These are phyloP conservation scores for Cryptococcus sp. DNA, from an alignment of 1,284 basidiomycete species.

Conservation along the genomic window DNA sequence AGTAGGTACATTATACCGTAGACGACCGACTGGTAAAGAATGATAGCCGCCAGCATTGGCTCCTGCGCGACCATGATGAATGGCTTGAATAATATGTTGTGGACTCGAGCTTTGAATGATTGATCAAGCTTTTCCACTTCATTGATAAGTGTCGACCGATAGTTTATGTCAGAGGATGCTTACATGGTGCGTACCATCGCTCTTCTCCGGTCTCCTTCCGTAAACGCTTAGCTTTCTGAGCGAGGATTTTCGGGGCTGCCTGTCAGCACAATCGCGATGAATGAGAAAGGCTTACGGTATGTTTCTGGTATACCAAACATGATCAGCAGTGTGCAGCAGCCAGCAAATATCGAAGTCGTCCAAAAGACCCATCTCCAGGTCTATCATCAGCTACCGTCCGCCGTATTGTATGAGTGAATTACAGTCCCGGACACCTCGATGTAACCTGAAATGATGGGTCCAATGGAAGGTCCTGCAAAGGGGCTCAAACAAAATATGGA, in stretches of 20 bases:
- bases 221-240: slow-evolving; percentile 51
- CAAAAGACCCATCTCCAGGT: slow-evolving; percentile 58
- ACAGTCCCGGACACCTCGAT: slow-evolving; percentile 51
- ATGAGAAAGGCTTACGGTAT: too few relatives aligned
- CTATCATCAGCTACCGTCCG: slow-evolving; percentile 1
- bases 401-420: slow-evolving; percentile 28
- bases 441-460: slow-evolving; percentile 63
- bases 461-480: slow-evolving; percentile 59
- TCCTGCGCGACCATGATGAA: slow-evolving; percentile 53
- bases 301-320: slow-evolving; percentile 73
- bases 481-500: slow-evolving; percentile 65
- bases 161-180: slow-evolving; percentile 18
- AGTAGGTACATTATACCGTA: neutral
- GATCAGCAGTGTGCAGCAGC: slow-evolving; percentile 46
- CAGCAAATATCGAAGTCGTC: slow-evolving; percentile 63
- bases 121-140: slow-evolving; percentile 28
- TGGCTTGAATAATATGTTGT: slow-evolving; percentile 55
- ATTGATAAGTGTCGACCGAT: slow-evolving; percentile 2
- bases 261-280: too few relatives aligned
- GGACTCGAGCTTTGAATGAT: slow-evolving; percentile 36
- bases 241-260: slow-evolving; percentile 55
- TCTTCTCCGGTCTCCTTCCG: slow-evolving; percentile 62
- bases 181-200: slow-evolving; percentile 55
- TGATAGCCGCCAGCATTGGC: neutral
- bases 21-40: neutral